These are phyloP conservation scores for Triadica sebifera DNA, from an alignment of 345 rosid species.

Conservation along the genomic window DNA sequence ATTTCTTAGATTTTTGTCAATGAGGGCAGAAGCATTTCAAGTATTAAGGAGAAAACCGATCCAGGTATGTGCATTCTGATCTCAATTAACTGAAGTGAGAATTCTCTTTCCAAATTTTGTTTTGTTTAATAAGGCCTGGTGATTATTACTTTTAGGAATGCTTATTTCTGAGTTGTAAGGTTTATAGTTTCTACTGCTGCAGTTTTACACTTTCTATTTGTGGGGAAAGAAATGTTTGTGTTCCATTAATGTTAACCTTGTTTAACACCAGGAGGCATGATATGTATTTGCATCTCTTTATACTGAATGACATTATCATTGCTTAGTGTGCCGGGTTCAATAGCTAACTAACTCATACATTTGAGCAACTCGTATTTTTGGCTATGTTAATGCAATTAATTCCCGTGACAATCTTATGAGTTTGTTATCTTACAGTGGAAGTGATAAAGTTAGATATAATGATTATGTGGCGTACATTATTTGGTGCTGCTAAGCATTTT, in stretches of 20 bases:
- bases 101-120: background rate
- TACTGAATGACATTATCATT: background rate
- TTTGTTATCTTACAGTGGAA: background rate
- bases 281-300: background rate
- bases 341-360: background rate
- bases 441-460: background rate
- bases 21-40: slow-evolving; percentile 99
- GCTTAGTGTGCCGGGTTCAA: background rate
- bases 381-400: background rate
- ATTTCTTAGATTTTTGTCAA: slow-evolving; percentile 94
- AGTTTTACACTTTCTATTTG: background rate
- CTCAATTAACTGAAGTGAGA: slow-evolving; percentile 12
- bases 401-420: too few relatives aligned
- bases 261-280: background rate
- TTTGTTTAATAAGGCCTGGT: slow-evolving; percentile 9
- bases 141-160: background rate
- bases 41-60: slow-evolving; percentile 95
- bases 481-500: background rate
- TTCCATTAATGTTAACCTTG: background rate
- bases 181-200: background rate
- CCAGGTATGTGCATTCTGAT: slow-evolving; percentile 45
- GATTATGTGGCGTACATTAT: background rate
- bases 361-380: background rate
- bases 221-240: background rate
- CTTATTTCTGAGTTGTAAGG: slow-evolving; percentile 1